These are phyloP conservation scores for Penicillium paneum DNA, from an alignment of 2,329 filamentous ascomycete species.

Conservation along the genomic window DNA sequence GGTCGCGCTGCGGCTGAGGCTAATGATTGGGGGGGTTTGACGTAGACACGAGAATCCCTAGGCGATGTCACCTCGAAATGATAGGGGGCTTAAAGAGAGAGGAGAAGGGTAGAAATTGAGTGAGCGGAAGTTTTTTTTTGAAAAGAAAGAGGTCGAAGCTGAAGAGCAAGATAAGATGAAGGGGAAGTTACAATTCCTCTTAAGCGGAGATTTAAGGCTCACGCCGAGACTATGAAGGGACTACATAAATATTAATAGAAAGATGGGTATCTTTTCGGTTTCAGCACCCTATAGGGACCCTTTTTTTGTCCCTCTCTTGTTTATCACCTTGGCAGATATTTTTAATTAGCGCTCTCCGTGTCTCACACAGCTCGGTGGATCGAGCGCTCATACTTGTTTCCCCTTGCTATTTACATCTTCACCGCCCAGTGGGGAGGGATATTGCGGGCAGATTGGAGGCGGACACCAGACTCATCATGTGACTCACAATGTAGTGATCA, in stretches of 20 bases:
- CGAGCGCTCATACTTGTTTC: background rate
- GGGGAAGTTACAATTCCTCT: constrained; percentile 13
- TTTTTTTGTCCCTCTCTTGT: background rate
- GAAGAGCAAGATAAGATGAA: constrained; percentile 17
- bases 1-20: constrained; percentile 25
- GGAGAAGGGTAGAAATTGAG: constrained; percentile 4
- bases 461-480: background rate
- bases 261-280: constrained; percentile 5
- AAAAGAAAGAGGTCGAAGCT: constrained; percentile 9
- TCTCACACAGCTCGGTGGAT: constrained; percentile 15
- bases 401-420: background rate
- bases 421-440: background rate
- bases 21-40: constrained; percentile 15
- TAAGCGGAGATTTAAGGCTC: constrained; percentile 21
- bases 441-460: constrained; percentile 1
- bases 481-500: constrained; percentile 3
- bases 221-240: constrained; percentile 3
- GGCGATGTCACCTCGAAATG: background rate
- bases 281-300: constrained; percentile 8
- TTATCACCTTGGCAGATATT: constrained; percentile 12
- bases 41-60: constrained; percentile 10
- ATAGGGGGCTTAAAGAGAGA: background rate
- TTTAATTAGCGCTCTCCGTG: constrained; percentile 20
- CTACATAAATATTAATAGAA: background rate
- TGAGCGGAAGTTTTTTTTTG: background rate